Evolutionary conservation across 1,284 basidiomycete genomes (phyloP), one percentile per base, ranked within the genome.

Genomic region (Ustilago cynodontis): DNA sequence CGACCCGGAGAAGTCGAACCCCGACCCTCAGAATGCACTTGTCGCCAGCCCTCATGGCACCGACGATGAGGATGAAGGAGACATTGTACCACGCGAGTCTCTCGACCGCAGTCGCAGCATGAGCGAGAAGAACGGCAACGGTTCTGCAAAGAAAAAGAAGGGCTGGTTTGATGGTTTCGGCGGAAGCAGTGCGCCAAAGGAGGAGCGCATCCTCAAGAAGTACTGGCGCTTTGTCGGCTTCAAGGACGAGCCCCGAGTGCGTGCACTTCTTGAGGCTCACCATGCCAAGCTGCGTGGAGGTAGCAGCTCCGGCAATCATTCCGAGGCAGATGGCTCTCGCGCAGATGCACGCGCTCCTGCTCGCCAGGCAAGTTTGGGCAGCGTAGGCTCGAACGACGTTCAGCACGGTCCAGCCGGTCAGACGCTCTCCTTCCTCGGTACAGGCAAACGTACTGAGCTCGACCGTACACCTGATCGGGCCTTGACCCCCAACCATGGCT

Each of bases 161-260:
- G 66, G 77, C 41, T 84, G 81, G 82, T 73, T 85, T 35, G 59
- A 78, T 14, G 69, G 74, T 13, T 62, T 82, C 28, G 69, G 71
- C 20, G 63, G 77, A 13, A 65, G 68, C 61, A 59, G 57, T 13
- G 59, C 49, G 13, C 41, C 50, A 10, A 83, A 82, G 61, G 83
- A 85, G 52, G 83, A 81, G 59, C 71, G 86, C 29, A 57, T 84
- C 55, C 69, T 81, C 22, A 78, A 79, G 26, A 71, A 78, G 41
- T 86, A 87, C 71, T 88, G 87, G 87, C 82, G 86, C 13, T 88
- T 87, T 65, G 69, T 88, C 9, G 87, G 87, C 0, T 85, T 86
- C 60, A 75, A 78, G 37, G 62, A 77, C 53, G 82, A 85, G 6
- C 76, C 77, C 6, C 77, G 74, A n/a, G 81, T 85, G 5, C 65